Evolutionary conservation across 2,329 filamentous ascomycete genomes (phyloP).

Genomic region (Penicillium sumatraense): DNA sequence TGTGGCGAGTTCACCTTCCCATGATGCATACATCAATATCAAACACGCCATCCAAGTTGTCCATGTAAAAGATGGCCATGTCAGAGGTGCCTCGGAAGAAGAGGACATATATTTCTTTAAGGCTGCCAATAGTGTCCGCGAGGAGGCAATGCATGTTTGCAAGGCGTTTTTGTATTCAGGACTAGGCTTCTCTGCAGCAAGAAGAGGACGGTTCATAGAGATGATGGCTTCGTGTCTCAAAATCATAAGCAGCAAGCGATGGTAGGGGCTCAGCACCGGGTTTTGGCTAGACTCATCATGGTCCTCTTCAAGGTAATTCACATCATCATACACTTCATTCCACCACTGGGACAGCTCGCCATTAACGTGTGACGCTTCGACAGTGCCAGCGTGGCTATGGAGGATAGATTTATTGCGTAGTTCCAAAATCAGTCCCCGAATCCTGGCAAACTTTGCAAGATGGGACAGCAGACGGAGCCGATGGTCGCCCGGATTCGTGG

Average conservation of each 20-base stretch:
- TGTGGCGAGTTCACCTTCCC: conserved; percentile 49
- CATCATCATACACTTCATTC: conserved; percentile 57
- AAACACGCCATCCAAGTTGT: conserved; percentile 59
- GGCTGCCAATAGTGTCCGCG: conserved; percentile 52
- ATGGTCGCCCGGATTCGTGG: conserved; percentile 5
- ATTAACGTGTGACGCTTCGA: conserved; percentile 52
- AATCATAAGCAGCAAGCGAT: conserved; percentile 49
- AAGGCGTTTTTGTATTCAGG: conserved; percentile 54
- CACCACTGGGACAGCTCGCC: conserved; percentile 58
- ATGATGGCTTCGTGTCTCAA: conserved; percentile 57
- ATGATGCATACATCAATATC: conserved; percentile 56
- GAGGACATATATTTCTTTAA: conserved; percentile 37
- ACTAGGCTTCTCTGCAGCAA: conserved; percentile 51
- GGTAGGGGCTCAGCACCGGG: conserved; percentile 35
- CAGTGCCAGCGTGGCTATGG: conserved; percentile 49
- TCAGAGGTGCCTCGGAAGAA: conserved; percentile 35
- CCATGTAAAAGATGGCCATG: conserved; percentile 60
- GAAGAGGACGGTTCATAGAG: conserved; percentile 55
- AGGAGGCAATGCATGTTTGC: conserved; percentile 57
- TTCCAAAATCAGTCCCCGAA: conserved; percentile 58
- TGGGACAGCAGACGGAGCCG: conserved; percentile 45
- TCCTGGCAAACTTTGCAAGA: conserved; percentile 54
- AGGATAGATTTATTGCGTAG: conserved; percentile 58
- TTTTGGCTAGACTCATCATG: background rate
- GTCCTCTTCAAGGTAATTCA: conserved; percentile 43